phyloP scores from a whole-genome alignment of 2,329 filamentous ascomycete species.

The Penicillium sp. region DNA sequence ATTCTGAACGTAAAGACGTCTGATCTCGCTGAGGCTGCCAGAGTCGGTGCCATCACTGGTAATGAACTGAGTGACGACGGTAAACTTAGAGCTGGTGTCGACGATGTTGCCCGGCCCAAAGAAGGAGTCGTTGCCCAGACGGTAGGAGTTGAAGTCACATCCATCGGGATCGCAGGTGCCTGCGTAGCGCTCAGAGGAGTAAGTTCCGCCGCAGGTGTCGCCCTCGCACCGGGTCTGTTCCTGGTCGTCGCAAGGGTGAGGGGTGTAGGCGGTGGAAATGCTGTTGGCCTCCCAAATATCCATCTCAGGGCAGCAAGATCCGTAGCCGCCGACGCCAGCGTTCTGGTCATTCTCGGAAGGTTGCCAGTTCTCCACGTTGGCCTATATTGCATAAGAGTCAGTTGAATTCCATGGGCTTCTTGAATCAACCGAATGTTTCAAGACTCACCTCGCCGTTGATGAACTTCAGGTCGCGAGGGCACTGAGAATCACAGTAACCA shows the following conservation, averaged over 20 bases:
- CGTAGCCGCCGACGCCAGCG: conserved; percentile 51
- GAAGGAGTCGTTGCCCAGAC: conserved; percentile 61
- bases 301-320: conserved; percentile 66
- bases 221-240: conserved; percentile 52
- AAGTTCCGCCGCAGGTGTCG: conserved; percentile 53
- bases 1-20: conserved; percentile 63
- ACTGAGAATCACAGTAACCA: conserved; percentile 63
- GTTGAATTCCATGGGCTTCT: neutral
- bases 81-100: conserved; percentile 58
- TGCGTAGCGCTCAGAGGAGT: conserved; percentile 53
- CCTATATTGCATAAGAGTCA: conserved; percentile 28
- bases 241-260: conserved; percentile 58
- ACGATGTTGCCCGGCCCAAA: conserved; percentile 59
- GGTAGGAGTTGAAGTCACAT: conserved; percentile 68
- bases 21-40: conserved; percentile 58
- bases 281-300: conserved; percentile 69
- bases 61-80: conserved; percentile 65
- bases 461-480: conserved; percentile 49
- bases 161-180: conserved; percentile 66
- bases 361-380: conserved; percentile 54
- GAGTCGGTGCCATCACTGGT: conserved; percentile 48
- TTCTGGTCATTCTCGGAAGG: conserved; percentile 54
- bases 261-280: conserved; percentile 61
- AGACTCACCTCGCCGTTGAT: conserved; percentile 37
- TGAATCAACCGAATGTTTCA: neutral